phyloP scores from a whole-genome alignment of 2,329 filamentous ascomycete genomes.

The Calonectria pseudoturangicola region DNA sequence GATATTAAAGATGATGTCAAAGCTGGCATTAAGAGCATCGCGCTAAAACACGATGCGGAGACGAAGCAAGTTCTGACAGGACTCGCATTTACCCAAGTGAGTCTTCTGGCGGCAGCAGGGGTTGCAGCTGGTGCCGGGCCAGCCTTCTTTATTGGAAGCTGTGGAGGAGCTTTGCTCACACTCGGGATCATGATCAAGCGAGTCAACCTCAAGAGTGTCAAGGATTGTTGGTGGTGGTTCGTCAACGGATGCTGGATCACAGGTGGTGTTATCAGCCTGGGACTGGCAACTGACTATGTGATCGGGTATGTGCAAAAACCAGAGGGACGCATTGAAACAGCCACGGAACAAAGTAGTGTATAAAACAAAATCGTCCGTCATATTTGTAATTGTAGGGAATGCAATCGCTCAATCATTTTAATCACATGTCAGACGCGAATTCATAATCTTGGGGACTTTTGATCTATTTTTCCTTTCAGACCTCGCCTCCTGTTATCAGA shows the following conservation, averaged over 20 bases:
- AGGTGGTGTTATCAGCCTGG: conserved; percentile 76
- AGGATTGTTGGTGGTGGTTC: conserved; percentile 87
- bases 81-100: conserved; percentile 81
- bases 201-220: conserved; percentile 79
- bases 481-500: conserved; percentile 65
- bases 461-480: conserved; percentile 64
- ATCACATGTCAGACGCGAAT: conserved; percentile 46
- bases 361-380: conserved; percentile 48
- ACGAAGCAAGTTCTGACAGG: conserved; percentile 85
- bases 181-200: conserved; percentile 80
- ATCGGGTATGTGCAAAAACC: conserved; percentile 65
- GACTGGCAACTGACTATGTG: conserved; percentile 77
- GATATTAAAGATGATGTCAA: conserved; percentile 90
- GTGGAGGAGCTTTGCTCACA: conserved; percentile 77
- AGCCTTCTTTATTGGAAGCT: conserved; percentile 80
- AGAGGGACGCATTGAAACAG: conserved; percentile 44
- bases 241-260: conserved; percentile 82
- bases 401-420: conserved; percentile 18
- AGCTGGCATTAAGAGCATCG: conserved; percentile 92
- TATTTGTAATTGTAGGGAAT: conserved; percentile 40
- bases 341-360: conserved; percentile 39
- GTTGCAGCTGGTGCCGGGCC: conserved; percentile 79
- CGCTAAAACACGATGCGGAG: conserved; percentile 84
- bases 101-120: conserved; percentile 82
- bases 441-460: conserved; percentile 54